phyloP scores from a whole-genome alignment of 2,329 filamentous ascomycete species.

The Davidsoniella australis region DNA sequence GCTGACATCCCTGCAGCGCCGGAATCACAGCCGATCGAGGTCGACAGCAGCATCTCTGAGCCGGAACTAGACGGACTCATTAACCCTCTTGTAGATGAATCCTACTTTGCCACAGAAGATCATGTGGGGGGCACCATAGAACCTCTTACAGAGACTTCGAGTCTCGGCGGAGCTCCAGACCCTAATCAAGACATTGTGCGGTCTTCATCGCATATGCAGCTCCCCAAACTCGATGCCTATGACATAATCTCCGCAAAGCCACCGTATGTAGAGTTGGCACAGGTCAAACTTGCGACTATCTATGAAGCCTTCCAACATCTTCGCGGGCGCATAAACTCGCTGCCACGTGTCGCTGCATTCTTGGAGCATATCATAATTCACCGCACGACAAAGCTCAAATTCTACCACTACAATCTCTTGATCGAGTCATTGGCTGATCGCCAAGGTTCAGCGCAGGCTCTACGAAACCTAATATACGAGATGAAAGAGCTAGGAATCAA shows the following conservation, averaged over 20 bases:
- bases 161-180: not conserved
- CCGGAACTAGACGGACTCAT: no score
- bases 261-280: slow-evolving; percentile 15
- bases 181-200: no score
- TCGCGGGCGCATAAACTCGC: slow-evolving; percentile 17
- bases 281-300: slow-evolving; percentile 22
- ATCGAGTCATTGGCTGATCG: slow-evolving; percentile 54
- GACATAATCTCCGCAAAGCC: not conserved
- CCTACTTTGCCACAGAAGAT: no score
- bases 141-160: no score
- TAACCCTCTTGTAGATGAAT: no score
- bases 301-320: slow-evolving; percentile 31
- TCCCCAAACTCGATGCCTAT: not conserved
- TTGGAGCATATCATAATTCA: slow-evolving; percentile 41
- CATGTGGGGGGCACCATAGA: no score
- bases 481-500: slow-evolving; percentile 47
- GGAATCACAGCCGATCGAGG: no score
- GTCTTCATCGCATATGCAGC: no score
- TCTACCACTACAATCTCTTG: slow-evolving; percentile 54
- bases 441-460: slow-evolving; percentile 47
- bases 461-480: slow-evolving; percentile 50
- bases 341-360: slow-evolving; percentile 18
- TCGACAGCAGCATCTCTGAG: no score
- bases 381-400: slow-evolving; percentile 36
- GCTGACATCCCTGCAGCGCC: no score